A percentile compares a stretch with the other conserved stretches of the same genome.
phyloP scores from a whole-genome alignment of 2,329 filamentous ascomycete species.

The Apiospora koreana region DNA sequence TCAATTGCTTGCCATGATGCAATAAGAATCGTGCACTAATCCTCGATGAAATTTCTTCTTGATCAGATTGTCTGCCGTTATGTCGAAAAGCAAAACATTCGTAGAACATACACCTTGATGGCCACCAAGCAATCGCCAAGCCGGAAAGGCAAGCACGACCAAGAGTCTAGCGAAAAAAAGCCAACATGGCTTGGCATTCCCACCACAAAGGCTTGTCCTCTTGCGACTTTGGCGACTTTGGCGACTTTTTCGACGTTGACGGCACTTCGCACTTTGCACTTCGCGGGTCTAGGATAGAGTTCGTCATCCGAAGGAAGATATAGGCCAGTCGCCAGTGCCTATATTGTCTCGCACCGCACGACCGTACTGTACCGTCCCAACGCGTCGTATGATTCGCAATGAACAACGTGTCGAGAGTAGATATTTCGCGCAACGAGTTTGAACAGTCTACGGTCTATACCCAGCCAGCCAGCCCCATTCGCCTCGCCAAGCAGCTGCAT shows the following conservation, averaged over 20 bases:
- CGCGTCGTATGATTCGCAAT: no score
- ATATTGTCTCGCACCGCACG: no score
- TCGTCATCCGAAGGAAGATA: no score
- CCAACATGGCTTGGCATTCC: neutral
- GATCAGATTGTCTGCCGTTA: neutral
- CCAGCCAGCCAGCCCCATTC: neutral
- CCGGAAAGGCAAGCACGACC: neutral
- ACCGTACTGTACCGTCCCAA: no score
- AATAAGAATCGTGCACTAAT: no score
- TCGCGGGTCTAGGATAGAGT: no score
- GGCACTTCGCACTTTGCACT: no score
- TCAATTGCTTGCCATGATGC: neutral
- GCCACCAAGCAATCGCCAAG: slow-evolving; percentile 13
- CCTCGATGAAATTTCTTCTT: neutral
- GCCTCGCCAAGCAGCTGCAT: neutral
- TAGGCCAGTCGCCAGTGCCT: no score
- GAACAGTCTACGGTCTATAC: neutral
- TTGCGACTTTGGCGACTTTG: neutral
- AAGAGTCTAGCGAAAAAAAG: neutral
- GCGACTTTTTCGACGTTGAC: no score
- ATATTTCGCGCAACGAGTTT: no score
- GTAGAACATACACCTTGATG: neutral
- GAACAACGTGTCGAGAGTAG: no score
- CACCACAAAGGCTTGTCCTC: no score
- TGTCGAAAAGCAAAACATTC: neutral